Evolutionary conservation across 2,329 filamentous ascomycete genomes (phyloP).

Genomic region (Diaporthe ampelina): DNA sequence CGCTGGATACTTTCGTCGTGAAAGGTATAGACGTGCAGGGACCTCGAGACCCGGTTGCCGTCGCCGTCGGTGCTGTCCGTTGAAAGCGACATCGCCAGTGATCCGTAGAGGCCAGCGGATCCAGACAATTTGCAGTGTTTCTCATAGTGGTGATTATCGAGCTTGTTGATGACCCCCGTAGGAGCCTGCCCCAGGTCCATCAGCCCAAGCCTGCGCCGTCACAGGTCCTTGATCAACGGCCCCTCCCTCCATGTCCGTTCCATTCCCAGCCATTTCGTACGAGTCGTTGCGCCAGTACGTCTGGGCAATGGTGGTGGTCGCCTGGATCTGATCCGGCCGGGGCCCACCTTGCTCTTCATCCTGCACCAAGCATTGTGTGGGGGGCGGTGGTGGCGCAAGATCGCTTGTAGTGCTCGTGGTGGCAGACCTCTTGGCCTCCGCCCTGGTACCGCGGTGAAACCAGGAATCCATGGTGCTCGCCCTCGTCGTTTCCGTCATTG

Average conservation of each 20-base stretch:
- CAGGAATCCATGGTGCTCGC: too few species aligned
- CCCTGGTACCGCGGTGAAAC: neutral
- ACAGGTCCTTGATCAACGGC: neutral
- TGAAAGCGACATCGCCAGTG: too few species aligned
- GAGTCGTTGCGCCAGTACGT: neutral
- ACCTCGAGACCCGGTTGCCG: too few species aligned
- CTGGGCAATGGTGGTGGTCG: neutral
- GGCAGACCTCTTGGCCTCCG: neutral
- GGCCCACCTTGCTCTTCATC: neutral
- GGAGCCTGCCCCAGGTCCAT: neutral
- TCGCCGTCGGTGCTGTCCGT: too few species aligned
- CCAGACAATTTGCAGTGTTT: too few species aligned
- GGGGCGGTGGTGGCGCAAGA: neutral
- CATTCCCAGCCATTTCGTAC: neutral
- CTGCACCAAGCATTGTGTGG: neutral
- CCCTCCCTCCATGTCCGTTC: neutral
- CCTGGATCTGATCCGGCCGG: neutral
- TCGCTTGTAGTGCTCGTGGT: neutral
- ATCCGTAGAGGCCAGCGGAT: too few species aligned
- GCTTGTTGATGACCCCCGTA: neutral
- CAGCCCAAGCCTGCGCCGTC: slow-evolving; percentile 2
- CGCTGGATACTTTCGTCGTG: too few species aligned
- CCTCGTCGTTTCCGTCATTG: too few species aligned
- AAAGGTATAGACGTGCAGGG: too few species aligned
- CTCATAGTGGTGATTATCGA: too few species aligned